Evolutionary conservation across 1,284 basidiomycete species (phyloP).

Genomic region (Rhodotorula sp.): DNA sequence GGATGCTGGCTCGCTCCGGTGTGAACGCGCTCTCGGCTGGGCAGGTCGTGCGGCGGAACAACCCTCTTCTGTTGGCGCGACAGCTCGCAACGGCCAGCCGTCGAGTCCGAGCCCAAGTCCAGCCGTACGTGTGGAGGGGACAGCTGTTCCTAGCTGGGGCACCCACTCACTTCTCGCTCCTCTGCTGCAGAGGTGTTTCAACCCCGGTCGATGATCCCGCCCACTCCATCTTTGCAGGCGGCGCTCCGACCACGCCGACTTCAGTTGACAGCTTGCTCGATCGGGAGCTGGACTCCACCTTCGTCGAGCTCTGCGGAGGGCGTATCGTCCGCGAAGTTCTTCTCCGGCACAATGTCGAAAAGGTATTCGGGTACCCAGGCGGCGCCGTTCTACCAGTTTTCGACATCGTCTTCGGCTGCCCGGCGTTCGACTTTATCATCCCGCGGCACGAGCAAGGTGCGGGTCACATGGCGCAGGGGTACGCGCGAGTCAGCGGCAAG

Average conservation of each 20-base stretch:
- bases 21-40: no score
- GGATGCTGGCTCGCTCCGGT: no score
- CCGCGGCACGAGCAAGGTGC: constrained; percentile 97
- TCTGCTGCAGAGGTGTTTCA: no score
- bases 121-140: not conserved
- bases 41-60: not conserved
- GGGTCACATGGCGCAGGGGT: constrained; percentile 89
- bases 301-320: constrained; percentile 91
- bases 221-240: not conserved
- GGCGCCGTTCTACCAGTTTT: constrained; percentile 95
- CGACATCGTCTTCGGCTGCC: constrained; percentile 94
- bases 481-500: constrained; percentile 94
- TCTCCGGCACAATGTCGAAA: constrained; percentile 91
- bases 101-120: not conserved
- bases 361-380: constrained; percentile 97
- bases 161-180: no score
- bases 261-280: not conserved
- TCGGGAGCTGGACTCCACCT: constrained; percentile 53
- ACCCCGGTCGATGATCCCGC: no score
- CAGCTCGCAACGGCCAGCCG: not conserved
- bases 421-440: constrained; percentile 91
- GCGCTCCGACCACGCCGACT: not conserved
- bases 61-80: not conserved
- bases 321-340: constrained; percentile 99
- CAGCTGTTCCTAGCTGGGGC: no score